Evolutionary conservation across 1,284 basidiomycete species (phyloP).

Genomic region (Boletus austroedulis): DNA sequence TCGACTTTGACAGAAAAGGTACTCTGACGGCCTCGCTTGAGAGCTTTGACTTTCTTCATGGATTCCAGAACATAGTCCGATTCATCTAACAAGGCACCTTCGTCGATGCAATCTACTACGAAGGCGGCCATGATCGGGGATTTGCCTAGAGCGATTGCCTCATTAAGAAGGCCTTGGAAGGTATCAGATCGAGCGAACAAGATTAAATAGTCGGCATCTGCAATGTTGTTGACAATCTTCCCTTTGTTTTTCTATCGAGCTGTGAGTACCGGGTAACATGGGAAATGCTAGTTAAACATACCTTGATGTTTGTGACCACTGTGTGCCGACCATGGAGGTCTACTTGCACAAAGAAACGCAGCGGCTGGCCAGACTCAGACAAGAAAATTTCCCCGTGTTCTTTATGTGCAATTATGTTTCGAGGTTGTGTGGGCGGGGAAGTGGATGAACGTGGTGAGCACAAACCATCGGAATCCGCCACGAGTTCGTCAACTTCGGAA

Average conservation of each 20-base stretch:
- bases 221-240: constrained; percentile 48
- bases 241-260: constrained; percentile 58
- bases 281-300: constrained; percentile 27
- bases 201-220: constrained; percentile 56
- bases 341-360: constrained; percentile 59
- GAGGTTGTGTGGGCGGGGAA: constrained; percentile 13
- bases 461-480: constrained; percentile 10
- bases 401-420: constrained; percentile 18
- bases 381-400: constrained; percentile 30
- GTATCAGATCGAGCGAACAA: constrained; percentile 49
- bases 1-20: constrained; percentile 16
- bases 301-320: constrained; percentile 56
- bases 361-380: constrained; percentile 34
- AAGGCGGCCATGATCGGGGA: constrained; percentile 50
- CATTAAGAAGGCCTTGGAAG: constrained; percentile 46
- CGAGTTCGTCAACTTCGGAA: constrained; percentile 16
- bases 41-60: constrained; percentile 12
- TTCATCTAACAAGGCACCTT: constrained; percentile 46
- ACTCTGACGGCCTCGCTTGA: constrained; percentile 25
- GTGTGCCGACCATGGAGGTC: constrained; percentile 47
- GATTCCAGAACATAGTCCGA: constrained; percentile 35
- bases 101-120: constrained; percentile 51
- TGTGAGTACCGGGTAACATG: not conserved
- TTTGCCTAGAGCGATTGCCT: constrained; percentile 37
- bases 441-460: constrained; percentile 13